Evolutionary conservation across 495 filamentous ascomycete genomes (phyloP), one percentile per base, ranked within the genome.

Genomic region (Aspergillus mulundensis): DNA sequence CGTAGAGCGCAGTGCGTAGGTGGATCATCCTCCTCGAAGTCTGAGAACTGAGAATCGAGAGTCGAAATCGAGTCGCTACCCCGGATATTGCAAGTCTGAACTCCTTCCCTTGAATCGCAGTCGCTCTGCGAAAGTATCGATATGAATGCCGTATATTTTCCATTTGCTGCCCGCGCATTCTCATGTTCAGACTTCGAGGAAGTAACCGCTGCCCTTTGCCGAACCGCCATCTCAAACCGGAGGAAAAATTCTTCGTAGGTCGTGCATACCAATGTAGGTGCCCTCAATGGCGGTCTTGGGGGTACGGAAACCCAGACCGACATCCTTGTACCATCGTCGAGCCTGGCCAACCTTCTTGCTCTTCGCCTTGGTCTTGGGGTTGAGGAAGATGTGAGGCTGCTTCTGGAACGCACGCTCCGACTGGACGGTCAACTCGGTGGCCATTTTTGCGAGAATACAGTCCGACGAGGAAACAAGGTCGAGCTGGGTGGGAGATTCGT

Each of bases 311-410:
- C 94, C 94, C 75, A 99, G 81, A 73, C 94, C 94, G 71, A 99
- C 90, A 70, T 99, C 95, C 88, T 99, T 99, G 79, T 91, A 97
- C 91, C 91, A 99, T 91, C 94, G 86, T 69, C 91, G 86, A 63
- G 88, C 88, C 84, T 95, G 92, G 70, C 90, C 91, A 63, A 81
- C 76, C 72, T 86, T 86, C 72, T 85, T 84, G 73, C 83, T 87
- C 85, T 96, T 97, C 75, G 89, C 87, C 78, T 87, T 84, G 64
- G 78, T 72, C 85, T 96, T 97, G 67, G 81, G 76, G 84, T 95
- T 96, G 71, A 88, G 84, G 89, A 97, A 97, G 84, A 99, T 95
- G 79, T 99, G 95, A 70, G 94, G 95, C 85, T 98, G 92, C 85
- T 96, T 96, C 77, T 96, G 91, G 87, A 86, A 96, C 81, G 91